Percentiles rank a stretch among this genome's conserved stretches.
Conservation (phyloP, 495 filamentous ascomycete genomes). For the Sporormia fimetaria region DNA sequence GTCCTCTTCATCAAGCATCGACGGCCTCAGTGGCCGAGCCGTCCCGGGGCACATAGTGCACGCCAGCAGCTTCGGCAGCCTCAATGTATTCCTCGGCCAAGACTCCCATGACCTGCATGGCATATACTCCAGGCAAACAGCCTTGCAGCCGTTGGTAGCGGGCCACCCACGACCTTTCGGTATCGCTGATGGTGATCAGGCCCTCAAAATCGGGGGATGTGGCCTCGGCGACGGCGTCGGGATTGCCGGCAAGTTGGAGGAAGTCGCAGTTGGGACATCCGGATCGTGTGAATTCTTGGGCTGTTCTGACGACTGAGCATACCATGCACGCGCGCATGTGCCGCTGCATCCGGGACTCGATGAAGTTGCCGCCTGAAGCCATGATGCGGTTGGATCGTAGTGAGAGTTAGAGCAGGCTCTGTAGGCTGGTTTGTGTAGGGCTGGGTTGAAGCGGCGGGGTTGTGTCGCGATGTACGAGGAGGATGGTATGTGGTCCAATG, state of each 20-base stretch:
- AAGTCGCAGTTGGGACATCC: slow-evolving; percentile 97
- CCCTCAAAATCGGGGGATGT: slow-evolving; percentile 93
- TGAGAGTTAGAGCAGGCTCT: neutral
- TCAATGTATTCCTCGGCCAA: slow-evolving; percentile 32
- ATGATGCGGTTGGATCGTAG: neutral
- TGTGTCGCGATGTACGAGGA: too few relatives aligned
- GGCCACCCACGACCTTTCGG: slow-evolving; percentile 74
- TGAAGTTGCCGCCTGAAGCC: slow-evolving; percentile 13
- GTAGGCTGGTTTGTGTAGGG: neutral
- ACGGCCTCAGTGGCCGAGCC: slow-evolving; percentile 37
- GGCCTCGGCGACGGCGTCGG: slow-evolving; percentile 77
- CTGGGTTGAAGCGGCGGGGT: neutral
- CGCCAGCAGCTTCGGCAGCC: slow-evolving; percentile 29
- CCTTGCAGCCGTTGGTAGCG: slow-evolving; percentile 86
- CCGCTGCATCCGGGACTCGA: slow-evolving; percentile 35
- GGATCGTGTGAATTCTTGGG: slow-evolving; percentile 11
- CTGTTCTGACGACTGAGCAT: slow-evolving; percentile 73
- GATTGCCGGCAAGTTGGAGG: slow-evolving; percentile 64
- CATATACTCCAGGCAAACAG: slow-evolving; percentile 80
- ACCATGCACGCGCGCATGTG: slow-evolving; percentile 96
- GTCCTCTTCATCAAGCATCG: too few relatives aligned
- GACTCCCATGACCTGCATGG: slow-evolving; percentile 77
- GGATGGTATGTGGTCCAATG: too few relatives aligned
- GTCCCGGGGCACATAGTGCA: slow-evolving; percentile 39
- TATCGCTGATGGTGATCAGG: slow-evolving; percentile 68